Base-by-base conservation (phyloP, 768 basidiomycete genomes). In the Boletales sp. region DNA sequence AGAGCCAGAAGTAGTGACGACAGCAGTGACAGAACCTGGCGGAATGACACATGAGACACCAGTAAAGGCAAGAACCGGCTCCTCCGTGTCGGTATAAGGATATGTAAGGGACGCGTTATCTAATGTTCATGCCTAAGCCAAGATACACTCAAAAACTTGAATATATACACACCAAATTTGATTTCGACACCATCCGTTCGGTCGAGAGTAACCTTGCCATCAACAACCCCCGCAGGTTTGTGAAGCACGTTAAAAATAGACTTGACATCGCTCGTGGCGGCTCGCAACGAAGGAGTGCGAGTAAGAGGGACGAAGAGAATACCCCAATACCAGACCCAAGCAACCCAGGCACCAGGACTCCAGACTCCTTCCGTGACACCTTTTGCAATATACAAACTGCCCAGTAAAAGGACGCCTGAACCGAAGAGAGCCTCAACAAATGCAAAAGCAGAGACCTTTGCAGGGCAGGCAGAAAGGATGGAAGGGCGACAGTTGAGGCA, bases 31-130 rank as follows among this genome's bases (percentile, higher is more conserved):
- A 5, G 84, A 82, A 5, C 89, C 88, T 62, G 87, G 90, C 0
- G 89, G 88, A 17, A 97, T 85, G 59, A 81, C 87, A 77, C 97
- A 97, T 2, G 86, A 90, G 35, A 97, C 79, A 30, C 81, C 81
- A 52, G 83, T 78, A 14, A 97, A 75, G 0, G 87, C 87, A 53
- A 77, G 80, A 43, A 62, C 39, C 13, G 67, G 63, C 14, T 74
- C 77, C 19, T 86, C 79, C 4, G 76, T 76, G 57, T 90, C 87
- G 11, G 57, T 65, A 8, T 60, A 62, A 5, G 64, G 64, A 67
- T 96, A 95, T 4, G 88, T 86, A 70, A 97, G 94, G 57, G 68
- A 77, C 57, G 95, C 94, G 58, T 95, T 83, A 25, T 91, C 87
- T 90, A 51, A 49, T 25, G 7, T 13, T 3, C 4, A 12, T 12